These are phyloP conservation scores for Colletotrichum tropicicola DNA, from an alignment of 2,329 filamentous ascomycete genomes.

Conservation along the genomic window DNA sequence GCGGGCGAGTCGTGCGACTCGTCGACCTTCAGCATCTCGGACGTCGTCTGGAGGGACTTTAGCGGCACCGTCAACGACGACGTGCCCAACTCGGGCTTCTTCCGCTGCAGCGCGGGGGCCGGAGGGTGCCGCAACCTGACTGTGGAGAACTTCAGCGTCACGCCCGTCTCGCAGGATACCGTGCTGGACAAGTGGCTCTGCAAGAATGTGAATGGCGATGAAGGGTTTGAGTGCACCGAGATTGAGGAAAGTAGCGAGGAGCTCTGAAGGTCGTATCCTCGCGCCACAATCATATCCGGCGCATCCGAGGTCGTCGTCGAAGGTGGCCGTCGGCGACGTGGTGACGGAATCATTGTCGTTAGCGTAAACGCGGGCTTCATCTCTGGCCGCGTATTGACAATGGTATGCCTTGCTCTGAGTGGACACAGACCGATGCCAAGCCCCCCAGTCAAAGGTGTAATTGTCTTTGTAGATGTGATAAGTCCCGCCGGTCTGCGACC, in stretches of 20 bases:
- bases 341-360: neutral
- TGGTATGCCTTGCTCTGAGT: slow-evolving; percentile 4
- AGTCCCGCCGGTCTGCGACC: neutral
- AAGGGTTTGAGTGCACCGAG: slow-evolving; percentile 36
- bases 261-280: slow-evolving; percentile 12
- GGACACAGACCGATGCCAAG: neutral
- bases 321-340: neutral
- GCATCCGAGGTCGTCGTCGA: neutral
- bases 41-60: slow-evolving; percentile 39
- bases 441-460: neutral
- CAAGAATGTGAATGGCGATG: slow-evolving; percentile 35
- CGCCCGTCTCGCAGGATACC: slow-evolving; percentile 20
- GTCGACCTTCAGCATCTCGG: slow-evolving; percentile 40
- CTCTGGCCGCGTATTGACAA: neutral
- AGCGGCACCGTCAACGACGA: slow-evolving; percentile 37
- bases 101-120: slow-evolving; percentile 42
- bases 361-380: neutral
- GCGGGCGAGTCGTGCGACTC: slow-evolving; percentile 44
- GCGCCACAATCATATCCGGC: slow-evolving; percentile 4
- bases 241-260: slow-evolving; percentile 8
- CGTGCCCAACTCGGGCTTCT: slow-evolving; percentile 37
- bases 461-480: neutral
- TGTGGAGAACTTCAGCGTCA: slow-evolving; percentile 36
- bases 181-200: slow-evolving; percentile 37
- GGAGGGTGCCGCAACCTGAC: slow-evolving; percentile 42